phyloP scores from a whole-genome alignment of 2,329 filamentous ascomycete genomes.

The Penicillium glabrum region DNA sequence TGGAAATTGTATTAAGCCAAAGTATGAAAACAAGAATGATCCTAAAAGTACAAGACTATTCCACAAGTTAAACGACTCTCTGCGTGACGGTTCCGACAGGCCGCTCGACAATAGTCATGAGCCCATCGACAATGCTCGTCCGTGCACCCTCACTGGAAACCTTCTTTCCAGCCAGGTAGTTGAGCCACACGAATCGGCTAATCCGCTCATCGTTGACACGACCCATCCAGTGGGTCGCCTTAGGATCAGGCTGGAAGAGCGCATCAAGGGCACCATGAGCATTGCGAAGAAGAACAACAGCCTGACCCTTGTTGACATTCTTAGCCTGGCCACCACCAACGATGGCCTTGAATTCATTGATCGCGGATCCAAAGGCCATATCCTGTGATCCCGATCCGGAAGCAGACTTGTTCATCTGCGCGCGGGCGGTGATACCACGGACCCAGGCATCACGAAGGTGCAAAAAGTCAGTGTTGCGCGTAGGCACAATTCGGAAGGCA shows the following conservation, averaged over 20 bases:
- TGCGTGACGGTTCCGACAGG: slow-evolving; percentile 84
- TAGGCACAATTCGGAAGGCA: slow-evolving; percentile 79
- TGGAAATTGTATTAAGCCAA: background rate
- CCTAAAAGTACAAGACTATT: background rate
- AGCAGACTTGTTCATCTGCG: slow-evolving; percentile 53
- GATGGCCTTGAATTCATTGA: slow-evolving; percentile 76
- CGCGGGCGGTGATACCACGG: slow-evolving; percentile 74
- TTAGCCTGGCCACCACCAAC: slow-evolving; percentile 69
- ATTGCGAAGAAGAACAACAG: slow-evolving; percentile 72
- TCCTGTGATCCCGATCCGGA: slow-evolving; percentile 57
- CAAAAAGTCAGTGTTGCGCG: slow-evolving; percentile 90
- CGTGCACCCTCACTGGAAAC: slow-evolving; percentile 83
- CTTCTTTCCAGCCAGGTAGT: slow-evolving; percentile 82
- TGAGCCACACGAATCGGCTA: slow-evolving; percentile 79
- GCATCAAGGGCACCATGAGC: slow-evolving; percentile 65
- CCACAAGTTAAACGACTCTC: slow-evolving; percentile 56
- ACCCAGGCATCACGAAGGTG: slow-evolving; percentile 92
- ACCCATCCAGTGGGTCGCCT: slow-evolving; percentile 62
- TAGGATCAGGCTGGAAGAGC: slow-evolving; percentile 58
- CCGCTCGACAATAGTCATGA: slow-evolving; percentile 83
- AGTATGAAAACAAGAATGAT: background rate
- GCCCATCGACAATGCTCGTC: slow-evolving; percentile 78
- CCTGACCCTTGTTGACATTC: slow-evolving; percentile 75
- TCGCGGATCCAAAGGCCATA: slow-evolving; percentile 71
- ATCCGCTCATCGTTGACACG: slow-evolving; percentile 75